Evolutionary conservation across 75 land plant species (phyloP).

Genomic region (Picea glauca): DNA sequence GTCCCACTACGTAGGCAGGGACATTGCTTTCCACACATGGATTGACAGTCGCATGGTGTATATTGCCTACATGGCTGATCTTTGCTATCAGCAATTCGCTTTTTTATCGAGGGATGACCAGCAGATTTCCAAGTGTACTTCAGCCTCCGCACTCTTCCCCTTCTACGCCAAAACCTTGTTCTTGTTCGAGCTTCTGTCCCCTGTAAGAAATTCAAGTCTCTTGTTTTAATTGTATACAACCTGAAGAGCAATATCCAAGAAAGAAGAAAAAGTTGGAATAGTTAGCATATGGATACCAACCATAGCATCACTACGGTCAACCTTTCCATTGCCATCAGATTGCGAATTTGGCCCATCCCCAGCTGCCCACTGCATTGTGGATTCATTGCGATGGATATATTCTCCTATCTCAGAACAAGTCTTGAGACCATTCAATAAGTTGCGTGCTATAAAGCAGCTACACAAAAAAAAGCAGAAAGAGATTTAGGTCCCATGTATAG

Average conservation of each 20-base stretch:
- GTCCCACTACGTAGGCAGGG: conserved; percentile 82
- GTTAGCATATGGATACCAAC: conserved; percentile 12
- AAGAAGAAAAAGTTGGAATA: neutral
- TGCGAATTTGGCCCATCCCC: conserved; percentile 39
- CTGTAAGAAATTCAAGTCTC: conserved; percentile 7
- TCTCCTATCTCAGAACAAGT: conserved; percentile 81
- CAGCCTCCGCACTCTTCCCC: conserved; percentile 79
- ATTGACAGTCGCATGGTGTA: conserved; percentile 86
- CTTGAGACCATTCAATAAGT: conserved; percentile 84
- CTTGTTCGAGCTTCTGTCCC: conserved; percentile 57
- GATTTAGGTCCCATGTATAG: neutral
- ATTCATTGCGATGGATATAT: conserved; percentile 51
- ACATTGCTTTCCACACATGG: conserved; percentile 90
- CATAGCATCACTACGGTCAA: conserved; percentile 32
- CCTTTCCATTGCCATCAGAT: conserved; percentile 43
- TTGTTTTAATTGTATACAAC: neutral
- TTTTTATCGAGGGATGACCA: conserved; percentile 76
- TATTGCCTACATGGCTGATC: conserved; percentile 93
- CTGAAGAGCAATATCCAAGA: neutral
- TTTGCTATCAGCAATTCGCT: conserved; percentile 74
- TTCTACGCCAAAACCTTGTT: conserved; percentile 66
- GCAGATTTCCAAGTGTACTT: conserved; percentile 96
- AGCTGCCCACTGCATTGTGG: conserved; percentile 13
- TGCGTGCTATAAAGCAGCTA: conserved; percentile 94
- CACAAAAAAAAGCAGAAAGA: neutral